Conservation (phyloP, 2,329 filamentous ascomycete species). For the Pseudopithomyces chartarum region DNA sequence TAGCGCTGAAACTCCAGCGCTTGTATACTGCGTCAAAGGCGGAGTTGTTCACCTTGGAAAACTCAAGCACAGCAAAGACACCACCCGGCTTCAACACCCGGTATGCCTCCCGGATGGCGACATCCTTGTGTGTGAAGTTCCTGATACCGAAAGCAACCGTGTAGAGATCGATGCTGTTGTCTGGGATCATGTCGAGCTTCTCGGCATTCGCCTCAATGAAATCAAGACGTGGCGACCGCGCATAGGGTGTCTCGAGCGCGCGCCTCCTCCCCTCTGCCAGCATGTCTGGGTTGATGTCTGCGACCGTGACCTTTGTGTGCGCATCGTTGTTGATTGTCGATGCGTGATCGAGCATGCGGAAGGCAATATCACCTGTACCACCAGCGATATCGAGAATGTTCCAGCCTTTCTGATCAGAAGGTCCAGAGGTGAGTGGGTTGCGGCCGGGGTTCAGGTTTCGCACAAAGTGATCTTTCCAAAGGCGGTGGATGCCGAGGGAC, state of each 20-base stretch:
- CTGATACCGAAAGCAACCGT: slow-evolving; percentile 97
- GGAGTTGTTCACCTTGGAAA: slow-evolving; percentile 80
- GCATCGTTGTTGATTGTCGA: slow-evolving; percentile 80
- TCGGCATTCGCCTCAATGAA: slow-evolving; percentile 95
- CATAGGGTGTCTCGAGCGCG: slow-evolving; percentile 66
- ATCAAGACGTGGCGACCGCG: slow-evolving; percentile 57
- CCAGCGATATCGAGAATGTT: slow-evolving; percentile 94
- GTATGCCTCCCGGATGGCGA: slow-evolving; percentile 80
- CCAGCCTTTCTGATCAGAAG: slow-evolving; percentile 54
- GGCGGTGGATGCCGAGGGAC: slow-evolving; percentile 93
- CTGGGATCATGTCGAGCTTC: slow-evolving; percentile 67
- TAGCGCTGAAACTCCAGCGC: slow-evolving; percentile 92
- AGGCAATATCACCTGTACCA: slow-evolving; percentile 96
- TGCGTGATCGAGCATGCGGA: slow-evolving; percentile 90
- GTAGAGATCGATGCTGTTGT: slow-evolving; percentile 85
- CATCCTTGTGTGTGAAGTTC: slow-evolving; percentile 92
- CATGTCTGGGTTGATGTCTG: slow-evolving; percentile 97
- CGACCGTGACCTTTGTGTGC: slow-evolving; percentile 82
- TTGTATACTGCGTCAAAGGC: slow-evolving; percentile 88
- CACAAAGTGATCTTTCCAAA: slow-evolving; percentile 98
- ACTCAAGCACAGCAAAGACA: slow-evolving; percentile 95
- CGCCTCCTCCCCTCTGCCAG: slow-evolving; percentile 84
- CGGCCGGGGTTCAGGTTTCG: slow-evolving; percentile 84
- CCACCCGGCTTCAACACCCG: slow-evolving; percentile 92
- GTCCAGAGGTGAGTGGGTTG: slow-evolving; percentile 51